A percentile compares a stretch with the other conserved stretches of the same genome.
Evolutionary conservation across 768 basidiomycete genomes (phyloP).

Genomic region (Roridomyces roridus): DNA sequence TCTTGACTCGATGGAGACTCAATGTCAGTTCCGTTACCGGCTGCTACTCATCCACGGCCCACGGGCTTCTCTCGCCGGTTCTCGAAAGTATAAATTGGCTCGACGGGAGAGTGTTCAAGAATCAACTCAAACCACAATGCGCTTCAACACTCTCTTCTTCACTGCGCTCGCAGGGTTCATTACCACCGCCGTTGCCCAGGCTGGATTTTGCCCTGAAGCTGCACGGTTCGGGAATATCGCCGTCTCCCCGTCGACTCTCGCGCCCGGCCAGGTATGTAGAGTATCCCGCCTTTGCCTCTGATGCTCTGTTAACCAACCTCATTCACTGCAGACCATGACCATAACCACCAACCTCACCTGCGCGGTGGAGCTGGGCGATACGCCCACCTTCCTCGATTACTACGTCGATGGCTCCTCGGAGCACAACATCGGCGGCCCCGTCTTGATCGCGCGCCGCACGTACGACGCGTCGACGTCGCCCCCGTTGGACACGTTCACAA

Average conservation of each 20-base stretch:
- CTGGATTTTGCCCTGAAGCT: no score
- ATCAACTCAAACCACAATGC: no score
- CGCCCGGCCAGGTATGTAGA: conserved; percentile 15
- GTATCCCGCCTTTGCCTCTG: not conserved
- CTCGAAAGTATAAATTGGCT: no score
- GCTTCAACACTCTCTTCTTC: no score
- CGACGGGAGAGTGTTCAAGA: no score
- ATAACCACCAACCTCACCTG: no score
- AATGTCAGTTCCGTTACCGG: no score
- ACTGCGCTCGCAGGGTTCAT: no score
- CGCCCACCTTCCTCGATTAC: conserved; percentile 22
- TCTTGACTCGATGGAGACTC: no score
- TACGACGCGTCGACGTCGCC: conserved; percentile 13
- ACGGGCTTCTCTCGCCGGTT: no score
- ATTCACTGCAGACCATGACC: conserved; percentile 17
- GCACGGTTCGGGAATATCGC: conserved; percentile 8
- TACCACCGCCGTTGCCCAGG: no score
- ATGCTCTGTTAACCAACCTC: not conserved
- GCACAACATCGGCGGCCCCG: conserved; percentile 6
- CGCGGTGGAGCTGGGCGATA: conserved; percentile 17
- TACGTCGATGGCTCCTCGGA: not conserved
- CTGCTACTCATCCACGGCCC: no score
- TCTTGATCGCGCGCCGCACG: conserved; percentile 16
- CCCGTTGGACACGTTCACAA: conserved; percentile 14
- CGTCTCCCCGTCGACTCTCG: conserved; percentile 20